phyloP scores from a whole-genome alignment of 371 early-diverging fungal genomes.

The Circinella minor region DNA sequence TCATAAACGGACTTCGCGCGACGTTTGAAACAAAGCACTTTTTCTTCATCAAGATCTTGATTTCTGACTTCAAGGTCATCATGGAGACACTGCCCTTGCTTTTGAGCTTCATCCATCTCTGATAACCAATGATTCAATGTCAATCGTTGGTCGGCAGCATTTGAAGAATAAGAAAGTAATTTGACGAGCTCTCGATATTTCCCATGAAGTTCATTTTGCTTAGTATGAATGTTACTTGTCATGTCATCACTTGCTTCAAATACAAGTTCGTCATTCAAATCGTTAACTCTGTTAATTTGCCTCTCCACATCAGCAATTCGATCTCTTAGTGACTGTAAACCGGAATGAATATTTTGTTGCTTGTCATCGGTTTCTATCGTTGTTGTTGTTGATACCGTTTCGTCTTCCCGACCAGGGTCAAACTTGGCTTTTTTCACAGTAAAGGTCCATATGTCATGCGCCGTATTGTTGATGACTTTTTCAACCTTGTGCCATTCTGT shows the following conservation, averaged over 20 bases:
- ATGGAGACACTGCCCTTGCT: slow-evolving; percentile 28
- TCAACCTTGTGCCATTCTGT: slow-evolving; percentile 28
- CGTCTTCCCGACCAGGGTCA: slow-evolving; percentile 18
- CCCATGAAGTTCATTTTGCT: slow-evolving; percentile 8
- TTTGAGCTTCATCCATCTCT: slow-evolving; percentile 14
- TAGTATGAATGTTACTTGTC: not conserved
- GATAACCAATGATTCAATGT: slow-evolving; percentile 15
- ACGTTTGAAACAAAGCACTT: slow-evolving; percentile 6
- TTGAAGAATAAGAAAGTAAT: slow-evolving; percentile 26
- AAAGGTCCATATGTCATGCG: slow-evolving; percentile 45
- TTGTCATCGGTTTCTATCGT: not conserved
- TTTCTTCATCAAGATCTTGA: slow-evolving; percentile 1
- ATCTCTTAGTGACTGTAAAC: not conserved
- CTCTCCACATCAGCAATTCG: not conserved
- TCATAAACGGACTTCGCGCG: not conserved
- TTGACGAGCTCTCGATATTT: slow-evolving; percentile 22
- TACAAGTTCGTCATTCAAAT: not conserved
- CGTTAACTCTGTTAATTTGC: not conserved
- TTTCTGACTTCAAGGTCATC: slow-evolving; percentile 18
- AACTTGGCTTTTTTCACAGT: slow-evolving; percentile 38
- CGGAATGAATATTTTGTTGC: not conserved
- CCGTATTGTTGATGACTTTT: slow-evolving; percentile 29
- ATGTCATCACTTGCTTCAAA: not conserved
- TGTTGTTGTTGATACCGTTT: not conserved
- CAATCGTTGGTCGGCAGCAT: slow-evolving; percentile 30